Evolutionary conservation across 192 early-diverging fungal species (phyloP).

Genomic region (Entophlyctis luteolus): DNA sequence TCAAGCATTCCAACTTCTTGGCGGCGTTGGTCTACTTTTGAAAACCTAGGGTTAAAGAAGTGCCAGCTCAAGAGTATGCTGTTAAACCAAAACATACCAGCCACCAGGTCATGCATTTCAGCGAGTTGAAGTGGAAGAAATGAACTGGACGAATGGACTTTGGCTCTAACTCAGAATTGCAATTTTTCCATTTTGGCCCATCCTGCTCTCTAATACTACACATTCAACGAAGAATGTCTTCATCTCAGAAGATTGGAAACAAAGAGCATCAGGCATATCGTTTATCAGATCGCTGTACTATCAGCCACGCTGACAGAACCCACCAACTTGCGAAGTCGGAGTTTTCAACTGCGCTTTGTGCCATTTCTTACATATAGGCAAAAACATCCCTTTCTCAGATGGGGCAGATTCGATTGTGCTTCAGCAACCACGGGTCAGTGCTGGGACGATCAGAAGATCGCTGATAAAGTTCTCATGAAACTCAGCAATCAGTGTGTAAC

Average conservation of each 20-base stretch:
- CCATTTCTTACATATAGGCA: too few relatives aligned
- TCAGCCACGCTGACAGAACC: too few relatives aligned
- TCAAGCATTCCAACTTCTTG: not conserved
- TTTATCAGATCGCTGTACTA: too few relatives aligned
- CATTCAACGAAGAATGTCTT: too few relatives aligned
- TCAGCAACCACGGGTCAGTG: constrained; percentile 50
- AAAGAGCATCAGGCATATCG: too few relatives aligned
- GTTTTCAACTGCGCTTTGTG: too few relatives aligned
- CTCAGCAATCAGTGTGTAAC: constrained; percentile 44
- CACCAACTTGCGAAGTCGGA: too few relatives aligned
- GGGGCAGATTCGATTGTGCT: constrained; percentile 47
- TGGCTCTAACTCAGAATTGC: too few relatives aligned
- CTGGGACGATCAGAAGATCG: constrained; percentile 8
- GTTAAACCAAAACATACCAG: constrained; percentile 20
- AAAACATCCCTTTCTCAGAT: constrained; percentile 49
- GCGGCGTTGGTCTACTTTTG: not conserved
- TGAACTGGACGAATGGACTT: constrained; percentile 25
- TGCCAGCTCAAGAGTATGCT: constrained; percentile 15
- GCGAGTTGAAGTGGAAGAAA: constrained; percentile 21
- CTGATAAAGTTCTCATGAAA: not conserved
- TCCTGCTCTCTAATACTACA: too few relatives aligned
- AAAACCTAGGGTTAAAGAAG: not conserved
- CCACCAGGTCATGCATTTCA: constrained; percentile 19
- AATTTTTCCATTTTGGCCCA: too few relatives aligned
- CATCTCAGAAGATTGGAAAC: too few relatives aligned